Conservation (phyloP, 106 monocot species). For the Cymbidium sinense region DNA sequence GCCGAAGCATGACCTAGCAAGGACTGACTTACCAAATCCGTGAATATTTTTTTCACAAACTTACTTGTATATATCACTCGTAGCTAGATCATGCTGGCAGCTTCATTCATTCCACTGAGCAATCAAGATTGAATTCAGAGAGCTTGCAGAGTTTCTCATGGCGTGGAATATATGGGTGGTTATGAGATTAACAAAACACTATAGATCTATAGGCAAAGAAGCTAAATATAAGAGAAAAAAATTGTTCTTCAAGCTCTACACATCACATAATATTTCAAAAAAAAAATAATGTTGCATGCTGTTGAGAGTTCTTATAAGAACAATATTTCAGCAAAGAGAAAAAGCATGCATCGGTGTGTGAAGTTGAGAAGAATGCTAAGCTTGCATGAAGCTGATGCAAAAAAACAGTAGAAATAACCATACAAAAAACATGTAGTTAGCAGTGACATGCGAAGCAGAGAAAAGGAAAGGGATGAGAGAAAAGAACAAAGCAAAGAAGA, state of each 20-base stretch:
- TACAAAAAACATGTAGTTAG: not conserved
- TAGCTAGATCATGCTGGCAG: conserved; percentile 74
- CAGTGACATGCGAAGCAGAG: not conserved
- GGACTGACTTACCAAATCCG: not conserved
- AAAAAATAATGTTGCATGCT: no score
- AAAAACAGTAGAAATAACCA: not conserved
- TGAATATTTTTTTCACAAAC: not conserved
- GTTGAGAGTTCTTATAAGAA: no score
- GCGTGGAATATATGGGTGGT: no score
- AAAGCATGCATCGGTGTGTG: no score
- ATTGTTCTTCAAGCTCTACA: no score
- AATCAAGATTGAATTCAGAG: not conserved
- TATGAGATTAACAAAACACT: no score
- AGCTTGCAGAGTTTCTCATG: not conserved
- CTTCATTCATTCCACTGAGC: conserved; percentile 55
- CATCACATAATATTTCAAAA: no score
- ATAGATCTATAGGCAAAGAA: no score
- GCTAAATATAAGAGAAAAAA: no score
- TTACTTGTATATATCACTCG: not conserved
- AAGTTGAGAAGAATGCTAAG: no score
- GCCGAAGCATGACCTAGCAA: conserved; percentile 25
- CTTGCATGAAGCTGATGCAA: no score
- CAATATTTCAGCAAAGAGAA: no score
- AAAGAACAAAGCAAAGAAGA: not conserved
- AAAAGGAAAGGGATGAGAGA: not conserved